Conservation (phyloP, 129 eudicot genomes). For the Ambrosia artemisiifolia region DNA sequence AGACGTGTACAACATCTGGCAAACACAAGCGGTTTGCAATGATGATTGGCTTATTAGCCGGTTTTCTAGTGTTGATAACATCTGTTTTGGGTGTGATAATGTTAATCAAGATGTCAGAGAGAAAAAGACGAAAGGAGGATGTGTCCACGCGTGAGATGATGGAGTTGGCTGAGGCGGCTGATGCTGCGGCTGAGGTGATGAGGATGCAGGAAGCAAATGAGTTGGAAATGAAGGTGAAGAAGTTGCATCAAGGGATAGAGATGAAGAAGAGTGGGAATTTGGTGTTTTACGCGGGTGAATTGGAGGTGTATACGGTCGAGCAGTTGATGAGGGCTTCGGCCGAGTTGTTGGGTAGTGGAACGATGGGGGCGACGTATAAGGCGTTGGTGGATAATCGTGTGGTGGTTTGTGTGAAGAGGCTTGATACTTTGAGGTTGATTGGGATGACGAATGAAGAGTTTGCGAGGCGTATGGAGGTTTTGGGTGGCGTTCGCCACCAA, state of each 20-base stretch:
- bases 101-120: slow-evolving; percentile 18
- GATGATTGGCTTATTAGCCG: slow-evolving; percentile 43
- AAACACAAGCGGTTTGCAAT: slow-evolving; percentile 27
- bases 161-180: slow-evolving; percentile 43
- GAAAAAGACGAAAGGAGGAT: slow-evolving; percentile 4
- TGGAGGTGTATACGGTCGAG: slow-evolving; percentile 56
- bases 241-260: slow-evolving; percentile 40
- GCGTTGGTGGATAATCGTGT: slow-evolving; percentile 70
- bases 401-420: slow-evolving; percentile 72
- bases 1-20: not conserved
- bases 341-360: slow-evolving; percentile 73
- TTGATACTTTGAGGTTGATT: slow-evolving; percentile 44
- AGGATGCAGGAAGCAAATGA: slow-evolving; percentile 69
- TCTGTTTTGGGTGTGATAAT: slow-evolving; percentile 37
- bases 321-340: slow-evolving; percentile 84
- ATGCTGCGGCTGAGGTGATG: slow-evolving; percentile 68
- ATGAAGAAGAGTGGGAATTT: slow-evolving; percentile 65
- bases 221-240: slow-evolving; percentile 64
- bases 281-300: slow-evolving; percentile 60
- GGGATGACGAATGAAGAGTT: slow-evolving; percentile 53
- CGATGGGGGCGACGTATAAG: slow-evolving; percentile 73
- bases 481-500: slow-evolving; percentile 70
- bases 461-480: slow-evolving; percentile 61
- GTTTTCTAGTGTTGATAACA: slow-evolving; percentile 31
- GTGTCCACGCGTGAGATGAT: slow-evolving; percentile 10